phyloP scores from a whole-genome alignment of 306 rosid genomes.

The Vicia sativa region DNA sequence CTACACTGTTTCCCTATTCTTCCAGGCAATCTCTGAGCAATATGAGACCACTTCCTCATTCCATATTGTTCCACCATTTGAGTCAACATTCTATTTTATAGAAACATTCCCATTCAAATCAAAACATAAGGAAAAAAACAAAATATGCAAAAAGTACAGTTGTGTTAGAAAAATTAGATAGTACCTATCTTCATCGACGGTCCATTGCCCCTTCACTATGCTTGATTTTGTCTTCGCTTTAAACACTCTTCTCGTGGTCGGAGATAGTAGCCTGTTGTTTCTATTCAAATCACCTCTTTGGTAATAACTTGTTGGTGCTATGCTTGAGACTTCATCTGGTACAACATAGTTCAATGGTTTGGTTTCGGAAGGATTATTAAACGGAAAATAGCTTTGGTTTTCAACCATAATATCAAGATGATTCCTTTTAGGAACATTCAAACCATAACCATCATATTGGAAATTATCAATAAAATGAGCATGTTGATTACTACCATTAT shows the following conservation, averaged over 20 bases:
- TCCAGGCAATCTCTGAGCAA: conserved; percentile 85
- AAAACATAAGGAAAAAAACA: conserved; percentile 4
- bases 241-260: conserved; percentile 44
- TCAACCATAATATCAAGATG: conserved; percentile 44
- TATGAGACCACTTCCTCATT: conserved; percentile 91
- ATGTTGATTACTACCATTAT: conserved; percentile 23
- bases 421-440: conserved; percentile 51
- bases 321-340: conserved; percentile 73
- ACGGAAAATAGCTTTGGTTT: conserved; percentile 42
- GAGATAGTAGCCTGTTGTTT: conserved; percentile 39
- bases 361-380: conserved; percentile 40
- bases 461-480: conserved; percentile 64
- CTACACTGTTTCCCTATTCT: conserved; percentile 97
- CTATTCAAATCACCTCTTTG: conserved; percentile 47
- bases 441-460: conserved; percentile 46
- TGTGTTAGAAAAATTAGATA: no score
- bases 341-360: conserved; percentile 55
- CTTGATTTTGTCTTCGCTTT: conserved; percentile 61
- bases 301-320: conserved; percentile 52
- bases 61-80: conserved; percentile 82
- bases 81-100: conserved; percentile 62
- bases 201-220: conserved; percentile 92
- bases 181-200: conserved; percentile 88
- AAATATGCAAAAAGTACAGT: neutral
- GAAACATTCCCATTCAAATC: conserved; percentile 16